phyloP scores from a whole-genome alignment of 2,329 filamentous ascomycete genomes.

The Pseudopithomyces maydicus region DNA sequence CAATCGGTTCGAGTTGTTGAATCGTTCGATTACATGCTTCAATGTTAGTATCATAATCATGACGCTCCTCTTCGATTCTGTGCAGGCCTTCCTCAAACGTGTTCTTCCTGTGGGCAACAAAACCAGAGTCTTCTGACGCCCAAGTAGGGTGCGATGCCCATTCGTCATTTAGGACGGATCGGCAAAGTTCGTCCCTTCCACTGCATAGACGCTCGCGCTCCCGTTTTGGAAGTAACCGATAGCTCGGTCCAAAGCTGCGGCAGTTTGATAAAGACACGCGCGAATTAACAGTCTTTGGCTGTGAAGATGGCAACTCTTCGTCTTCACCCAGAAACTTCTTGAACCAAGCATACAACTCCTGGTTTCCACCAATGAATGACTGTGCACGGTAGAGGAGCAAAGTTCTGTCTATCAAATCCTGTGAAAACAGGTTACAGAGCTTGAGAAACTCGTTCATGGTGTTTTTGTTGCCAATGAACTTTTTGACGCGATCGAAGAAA shows the following conservation, averaged over 20 bases:
- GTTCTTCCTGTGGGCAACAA: slow-evolving; percentile 97
- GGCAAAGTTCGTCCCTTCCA: slow-evolving; percentile 92
- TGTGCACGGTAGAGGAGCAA: slow-evolving; percentile 82
- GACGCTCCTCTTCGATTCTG: slow-evolving; percentile 94
- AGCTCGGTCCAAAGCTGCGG: slow-evolving; percentile 92
- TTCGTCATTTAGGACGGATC: slow-evolving; percentile 91
- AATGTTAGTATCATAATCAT: slow-evolving; percentile 98
- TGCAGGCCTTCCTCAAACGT: slow-evolving; percentile 92
- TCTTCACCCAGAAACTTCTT: slow-evolving; percentile 82
- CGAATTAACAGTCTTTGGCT: slow-evolving; percentile 72
- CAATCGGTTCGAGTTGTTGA: slow-evolving; percentile 91
- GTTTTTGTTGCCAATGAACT: slow-evolving; percentile 90
- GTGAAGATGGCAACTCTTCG: slow-evolving; percentile 54
- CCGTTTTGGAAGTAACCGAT: slow-evolving; percentile 86
- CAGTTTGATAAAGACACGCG: slow-evolving; percentile 95
- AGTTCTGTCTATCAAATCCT: slow-evolving; percentile 87
- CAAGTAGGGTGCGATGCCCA: slow-evolving; percentile 99
- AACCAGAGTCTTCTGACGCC: slow-evolving; percentile 97
- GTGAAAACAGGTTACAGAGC: slow-evolving; percentile 92
- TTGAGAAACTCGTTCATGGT: slow-evolving; percentile 96
- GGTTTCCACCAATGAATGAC: slow-evolving; percentile 84
- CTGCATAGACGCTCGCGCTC: slow-evolving; percentile 92
- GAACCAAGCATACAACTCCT: slow-evolving; percentile 88
- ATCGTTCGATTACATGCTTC: slow-evolving; percentile 95
- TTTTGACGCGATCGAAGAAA: slow-evolving; percentile 97